Evolutionary conservation across 1,284 basidiomycete species (phyloP), one percentile per base, ranked within the genome.

Genomic region (Inonotus obliquus): DNA sequence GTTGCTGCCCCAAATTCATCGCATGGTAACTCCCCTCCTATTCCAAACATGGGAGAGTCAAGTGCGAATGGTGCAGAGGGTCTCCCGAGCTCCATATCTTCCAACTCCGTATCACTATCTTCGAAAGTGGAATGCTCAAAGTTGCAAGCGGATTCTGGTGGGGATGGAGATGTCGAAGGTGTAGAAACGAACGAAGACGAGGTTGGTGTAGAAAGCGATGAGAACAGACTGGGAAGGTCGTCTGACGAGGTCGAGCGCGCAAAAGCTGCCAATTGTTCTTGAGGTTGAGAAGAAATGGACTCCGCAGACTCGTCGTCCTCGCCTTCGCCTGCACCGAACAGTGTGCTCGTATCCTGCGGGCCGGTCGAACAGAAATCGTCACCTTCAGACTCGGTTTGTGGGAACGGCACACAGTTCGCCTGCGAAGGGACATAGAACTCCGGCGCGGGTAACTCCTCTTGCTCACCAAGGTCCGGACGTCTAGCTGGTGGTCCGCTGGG

Each of bases 351-450:
- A 39, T 63, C 62, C 21, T 63, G 62, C 23, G 62, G 62, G n/a
- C 58, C 62, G 3, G 62, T 63, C 4, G 58, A 63, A 23, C 62
- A 63, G 37, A 63, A 63, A 38, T 63, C 62, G 44, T 63, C 57
- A 21, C 47, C 57, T 49, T 32, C 57, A 14, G 51, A 17, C 39
- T 63, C 62, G 17, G 62, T 63, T 25, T 56, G 58, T 2, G 62
- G 62, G 54, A 63, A 63, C 2, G 62, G 62, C 6, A 62, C 41
- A 44, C 52, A 39, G 9, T 47, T 37, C 9, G 19, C 41, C 29
- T 59, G 62, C 5, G 48, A 44, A 6, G 37, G 47, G 1, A 53
- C 44, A 37, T 21, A 27, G 27, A 39, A 11, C 10, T 17, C n/a
- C 41, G 38, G 35, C 7, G 23, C 35, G 27, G 39, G 32, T 19